Evolutionary conservation across 495 filamentous ascomycete genomes (phyloP), one percentile per base, ranked within the genome.

Genomic region (Penicillium crystallinum): DNA sequence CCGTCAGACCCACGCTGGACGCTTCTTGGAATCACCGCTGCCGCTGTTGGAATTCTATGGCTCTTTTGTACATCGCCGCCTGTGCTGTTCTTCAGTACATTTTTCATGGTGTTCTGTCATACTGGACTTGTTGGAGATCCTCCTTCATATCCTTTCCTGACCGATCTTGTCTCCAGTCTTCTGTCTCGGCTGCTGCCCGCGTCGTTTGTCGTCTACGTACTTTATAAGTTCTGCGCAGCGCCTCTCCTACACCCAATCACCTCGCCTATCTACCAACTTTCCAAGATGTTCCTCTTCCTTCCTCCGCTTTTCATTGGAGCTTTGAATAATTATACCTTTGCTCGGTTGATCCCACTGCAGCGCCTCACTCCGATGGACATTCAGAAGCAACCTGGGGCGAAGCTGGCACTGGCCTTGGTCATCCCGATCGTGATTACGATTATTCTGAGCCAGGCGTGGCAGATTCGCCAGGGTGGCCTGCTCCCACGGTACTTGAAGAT

Each of bases 321-420:
- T 0, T 69, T 96, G 47, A 87, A 85, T 36, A 96, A 95, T 59
- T 86, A 91, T 57, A 93, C 90, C 1, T 84, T 96, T 60, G 85
- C 87, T 37, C 70, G 69, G 6, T 80, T 84, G 69, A 90, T 96
- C 56, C 90, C 90, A 4, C 86, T 96, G 57, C 74, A 86, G 54
- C 81, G 90, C 18, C 73, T 96, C 7, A 95, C 87, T 0, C 76
- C 80, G 0, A 81, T 86, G 58, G 90, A 95, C 59, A 78, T 96
- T 17, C 67, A 80, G 35, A 77, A 85, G 62, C 87, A 95, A 53
- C 88, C 88, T 0, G 89, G 89, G 2, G 90, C 90, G 2, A 81
- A 83, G 50, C 63, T 80, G 1, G 89, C 89, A 1, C 72, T 95
- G 41, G 78, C 77, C 5, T 64, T 88, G 11, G 81, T 96, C 38